Evolutionary conservation across 2,329 filamentous ascomycete species (phyloP).

Genomic region (Alternaria infectoria): DNA sequence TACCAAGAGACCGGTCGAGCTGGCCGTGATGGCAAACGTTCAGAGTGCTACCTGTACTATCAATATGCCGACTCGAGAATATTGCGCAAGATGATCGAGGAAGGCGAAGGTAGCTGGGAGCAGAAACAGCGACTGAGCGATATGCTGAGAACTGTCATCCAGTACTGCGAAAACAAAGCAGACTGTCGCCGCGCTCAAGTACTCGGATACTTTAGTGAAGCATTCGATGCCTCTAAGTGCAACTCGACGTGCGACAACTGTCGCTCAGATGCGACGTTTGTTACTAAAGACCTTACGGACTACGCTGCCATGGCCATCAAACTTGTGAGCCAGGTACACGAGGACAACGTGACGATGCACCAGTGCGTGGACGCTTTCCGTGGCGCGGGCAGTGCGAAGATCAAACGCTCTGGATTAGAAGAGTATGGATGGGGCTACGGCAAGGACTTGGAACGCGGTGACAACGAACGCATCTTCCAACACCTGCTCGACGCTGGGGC

Average conservation of each 20-base stretch:
- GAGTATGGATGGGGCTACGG: conserved; percentile 69
- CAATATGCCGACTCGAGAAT: conserved; percentile 76
- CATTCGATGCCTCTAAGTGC: conserved; percentile 75
- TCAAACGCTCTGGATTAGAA: conserved; percentile 60
- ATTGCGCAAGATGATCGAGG: conserved; percentile 80
- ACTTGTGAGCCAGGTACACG: conserved; percentile 66
- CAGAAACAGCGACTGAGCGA: conserved; percentile 84
- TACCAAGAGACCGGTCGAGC: conserved; percentile 98
- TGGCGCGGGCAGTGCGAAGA: conserved; percentile 69
- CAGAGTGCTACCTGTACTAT: conserved; percentile 90
- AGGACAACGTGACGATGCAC: conserved; percentile 66
- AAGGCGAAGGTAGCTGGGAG: conserved; percentile 75
- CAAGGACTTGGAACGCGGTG: conserved; percentile 71
- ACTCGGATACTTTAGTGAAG: conserved; percentile 91
- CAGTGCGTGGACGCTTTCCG: conserved; percentile 86
- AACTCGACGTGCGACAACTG: conserved; percentile 87
- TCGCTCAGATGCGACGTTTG: conserved; percentile 72
- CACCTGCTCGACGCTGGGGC: conserved; percentile 75
- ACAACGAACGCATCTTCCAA: conserved; percentile 85
- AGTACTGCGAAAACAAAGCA: conserved; percentile 86
- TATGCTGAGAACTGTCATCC: conserved; percentile 84
- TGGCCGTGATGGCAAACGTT: conserved; percentile 85
- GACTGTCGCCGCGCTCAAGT: conserved; percentile 90
- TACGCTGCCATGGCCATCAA: conserved; percentile 74
- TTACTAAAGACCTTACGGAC: conserved; percentile 76